phyloP scores from a whole-genome alignment of 345 rosid genomes.

The Citrus sinensis region DNA sequence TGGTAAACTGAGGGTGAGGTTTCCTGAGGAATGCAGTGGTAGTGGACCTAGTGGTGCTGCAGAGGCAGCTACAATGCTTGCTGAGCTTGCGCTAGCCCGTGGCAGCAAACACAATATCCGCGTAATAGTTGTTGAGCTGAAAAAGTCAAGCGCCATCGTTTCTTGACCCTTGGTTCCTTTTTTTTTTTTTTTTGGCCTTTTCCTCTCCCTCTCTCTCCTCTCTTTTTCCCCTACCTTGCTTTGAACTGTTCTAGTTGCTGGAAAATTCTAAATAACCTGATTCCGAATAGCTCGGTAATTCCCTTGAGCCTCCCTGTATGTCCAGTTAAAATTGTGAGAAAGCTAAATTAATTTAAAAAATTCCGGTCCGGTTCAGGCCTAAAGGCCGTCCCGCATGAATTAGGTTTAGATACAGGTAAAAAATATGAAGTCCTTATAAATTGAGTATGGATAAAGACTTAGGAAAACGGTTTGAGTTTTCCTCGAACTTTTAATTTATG shows the following conservation, averaged over 20 bases:
- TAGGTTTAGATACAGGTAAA: no score
- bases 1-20: conserved; percentile 4
- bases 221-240: neutral
- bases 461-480: no score
- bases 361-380: no score
- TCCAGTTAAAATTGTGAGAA: neutral
- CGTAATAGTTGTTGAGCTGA: conserved; percentile 33
- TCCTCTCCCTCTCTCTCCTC: no score
- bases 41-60: neutral
- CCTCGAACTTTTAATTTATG: no score
- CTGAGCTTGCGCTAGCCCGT: conserved; percentile 35
- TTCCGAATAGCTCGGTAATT: neutral
- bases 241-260: neutral
- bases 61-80: conserved; percentile 27
- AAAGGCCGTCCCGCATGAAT: no score
- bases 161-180: neutral
- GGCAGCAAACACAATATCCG: conserved; percentile 43
- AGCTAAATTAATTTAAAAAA: neutral
- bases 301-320: neutral
- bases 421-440: no score
- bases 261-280: neutral
- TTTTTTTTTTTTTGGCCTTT: no score
- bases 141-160: neutral
- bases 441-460: no score
- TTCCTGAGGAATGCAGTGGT: neutral